A percentile compares a stretch with the other conserved stretches of the same genome.
Evolutionary conservation across 148 eudicot species (phyloP).

Genomic region (Amaranthus palmeri): DNA sequence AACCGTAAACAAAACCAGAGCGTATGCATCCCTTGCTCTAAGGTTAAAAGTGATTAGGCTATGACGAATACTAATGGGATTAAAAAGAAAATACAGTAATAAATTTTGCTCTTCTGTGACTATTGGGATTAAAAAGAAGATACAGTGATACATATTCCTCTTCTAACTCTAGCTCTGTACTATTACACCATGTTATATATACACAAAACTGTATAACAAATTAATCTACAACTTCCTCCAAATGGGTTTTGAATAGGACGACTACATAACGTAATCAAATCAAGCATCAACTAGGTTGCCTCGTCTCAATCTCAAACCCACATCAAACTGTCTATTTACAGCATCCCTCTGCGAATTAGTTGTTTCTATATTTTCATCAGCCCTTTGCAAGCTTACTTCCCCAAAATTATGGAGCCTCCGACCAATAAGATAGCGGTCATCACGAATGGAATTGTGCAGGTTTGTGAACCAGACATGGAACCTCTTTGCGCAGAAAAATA

Average conservation of each 20-base stretch:
- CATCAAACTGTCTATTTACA: slow-evolving; percentile 34
- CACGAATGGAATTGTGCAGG: slow-evolving; percentile 91
- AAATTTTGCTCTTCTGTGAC: too few species aligned
- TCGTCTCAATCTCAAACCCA: slow-evolving; percentile 70
- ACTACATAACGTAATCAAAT: background rate
- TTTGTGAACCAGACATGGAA: slow-evolving; percentile 98
- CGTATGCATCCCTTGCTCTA: too few species aligned
- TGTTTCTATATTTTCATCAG: slow-evolving; percentile 22
- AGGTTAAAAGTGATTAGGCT: too few species aligned
- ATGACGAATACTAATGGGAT: too few species aligned
- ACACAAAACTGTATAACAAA: slow-evolving; percentile 23
- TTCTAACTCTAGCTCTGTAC: background rate
- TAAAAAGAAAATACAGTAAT: too few species aligned
- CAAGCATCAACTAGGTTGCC: slow-evolving; percentile 42
- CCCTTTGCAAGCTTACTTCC: slow-evolving; percentile 32
- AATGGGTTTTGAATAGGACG: background rate
- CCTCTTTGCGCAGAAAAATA: slow-evolving; percentile 80
- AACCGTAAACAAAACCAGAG: too few species aligned
- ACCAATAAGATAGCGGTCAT: slow-evolving; percentile 88
- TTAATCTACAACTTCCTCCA: slow-evolving; percentile 20
- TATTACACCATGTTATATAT: slow-evolving; percentile 23
- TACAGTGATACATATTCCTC: slow-evolving; percentile 15
- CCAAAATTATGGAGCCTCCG: slow-evolving; percentile 91
- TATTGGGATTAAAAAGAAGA: background rate
- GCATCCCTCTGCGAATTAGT: slow-evolving; percentile 21